Percentiles rank a stretch among this genome's conserved stretches.
Conservation (phyloP, 2,329 filamentous ascomycete genomes). For the Myriangium duriaei region DNA sequence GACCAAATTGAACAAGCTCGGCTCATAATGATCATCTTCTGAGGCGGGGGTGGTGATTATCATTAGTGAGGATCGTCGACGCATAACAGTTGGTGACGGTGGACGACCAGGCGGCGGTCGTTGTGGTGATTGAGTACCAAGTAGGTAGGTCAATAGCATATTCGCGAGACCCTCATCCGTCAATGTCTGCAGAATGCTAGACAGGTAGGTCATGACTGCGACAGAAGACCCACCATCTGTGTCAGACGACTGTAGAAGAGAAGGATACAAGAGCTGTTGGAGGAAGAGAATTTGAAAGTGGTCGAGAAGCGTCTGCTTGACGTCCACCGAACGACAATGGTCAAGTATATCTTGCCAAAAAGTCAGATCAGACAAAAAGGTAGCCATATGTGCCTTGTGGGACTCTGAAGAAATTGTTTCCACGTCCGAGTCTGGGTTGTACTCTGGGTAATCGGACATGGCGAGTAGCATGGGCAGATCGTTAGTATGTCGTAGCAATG, state of each 20-base stretch:
- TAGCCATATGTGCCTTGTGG: constrained; percentile 77
- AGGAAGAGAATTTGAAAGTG: constrained; percentile 96
- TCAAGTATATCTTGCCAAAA: constrained; percentile 99
- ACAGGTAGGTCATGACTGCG: constrained; percentile 85
- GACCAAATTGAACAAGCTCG: constrained; percentile 81
- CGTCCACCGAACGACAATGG: constrained; percentile 82
- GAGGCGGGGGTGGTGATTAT: constrained; percentile 67
- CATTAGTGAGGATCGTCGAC: constrained; percentile 80
- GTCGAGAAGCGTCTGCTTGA: constrained; percentile 84
- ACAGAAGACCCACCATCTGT: constrained; percentile 94
- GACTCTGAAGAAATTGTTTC: constrained; percentile 61
- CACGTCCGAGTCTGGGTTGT: constrained; percentile 55
- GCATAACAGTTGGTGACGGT: constrained; percentile 52
- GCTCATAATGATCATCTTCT: constrained; percentile 64
- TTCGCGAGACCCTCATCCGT: constrained; percentile 92
- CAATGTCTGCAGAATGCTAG: constrained; percentile 77
- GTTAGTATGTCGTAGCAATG: constrained; percentile 63
- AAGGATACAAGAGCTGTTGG: constrained; percentile 91
- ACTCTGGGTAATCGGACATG: constrained; percentile 77
- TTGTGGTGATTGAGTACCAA: constrained; percentile 58
- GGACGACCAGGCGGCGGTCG: constrained; percentile 26
- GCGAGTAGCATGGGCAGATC: constrained; percentile 72
- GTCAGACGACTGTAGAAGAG: constrained; percentile 89
- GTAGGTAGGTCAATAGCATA: constrained; percentile 80
- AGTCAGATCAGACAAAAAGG: constrained; percentile 84